Evolutionary conservation across 345 rosid species (phyloP), one percentile per base, ranked within the genome.

Genomic region (Arabidopsis arenosa): DNA sequence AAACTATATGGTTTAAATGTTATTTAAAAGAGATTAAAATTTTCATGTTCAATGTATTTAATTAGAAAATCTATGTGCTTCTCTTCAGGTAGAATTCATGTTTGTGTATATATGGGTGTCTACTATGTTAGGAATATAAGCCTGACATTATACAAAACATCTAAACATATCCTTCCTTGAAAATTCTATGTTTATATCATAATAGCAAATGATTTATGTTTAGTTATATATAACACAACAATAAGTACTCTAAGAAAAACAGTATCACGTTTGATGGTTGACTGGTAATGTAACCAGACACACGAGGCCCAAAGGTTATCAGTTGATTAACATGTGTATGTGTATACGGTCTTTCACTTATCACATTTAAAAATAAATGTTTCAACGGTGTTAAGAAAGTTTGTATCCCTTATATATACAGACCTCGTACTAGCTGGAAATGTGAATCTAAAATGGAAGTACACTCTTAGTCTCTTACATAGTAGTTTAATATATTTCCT

Each of bases 201-300:
- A 35, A 53, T 54, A 61, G 36, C 51, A 62, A 11, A 14, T 41
- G 7, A 18, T 18, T 5, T 41, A 15, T 61, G 70, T 61, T 68
- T 75, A 51, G 69, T 23, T 62, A 33, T 43, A 41, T 76, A 61
- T 12, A 60, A 32, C 28, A 32, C 63, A 68, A 68, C 70, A 68
- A 21, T 32, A 36, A 28, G 32, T 28, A 37, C 47, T 60, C 12
- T 51, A 49, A 49, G 26, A 0, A 4, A 6, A 37, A 14, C 12
- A 39, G 26, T 35, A 14, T 32, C 63, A 63, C 5, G 54, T 65
- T 61, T 52, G 58, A n/a, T 61, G 32, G 37, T 68, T 61, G 63
- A 52, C 64, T 33, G 4, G 49, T 76, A 76, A 76, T 5, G 49
- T 76, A 76, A 76, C 80, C 62, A 69, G 21, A 54, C 75, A 76